phyloP scores from a whole-genome alignment of 768 basidiomycete species.

The Antrodiella citrinella region DNA sequence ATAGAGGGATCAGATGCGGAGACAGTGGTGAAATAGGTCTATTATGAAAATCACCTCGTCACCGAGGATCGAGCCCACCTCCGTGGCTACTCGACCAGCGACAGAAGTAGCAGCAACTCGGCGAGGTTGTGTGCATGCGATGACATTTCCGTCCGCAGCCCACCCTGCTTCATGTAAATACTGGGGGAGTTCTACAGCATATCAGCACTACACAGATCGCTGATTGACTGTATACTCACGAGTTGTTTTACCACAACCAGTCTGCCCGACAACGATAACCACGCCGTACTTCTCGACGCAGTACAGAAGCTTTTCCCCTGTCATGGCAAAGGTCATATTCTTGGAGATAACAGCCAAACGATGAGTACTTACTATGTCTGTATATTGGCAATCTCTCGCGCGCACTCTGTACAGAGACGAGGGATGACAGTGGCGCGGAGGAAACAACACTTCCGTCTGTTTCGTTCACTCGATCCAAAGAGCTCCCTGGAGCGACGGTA shows the following conservation, averaged over 20 bases:
- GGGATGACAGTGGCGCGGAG: conserved; percentile 47
- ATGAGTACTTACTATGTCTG: conserved; percentile 64
- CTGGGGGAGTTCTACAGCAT: conserved; percentile 86
- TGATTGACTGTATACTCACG: conserved; percentile 50
- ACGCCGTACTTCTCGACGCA: conserved; percentile 80
- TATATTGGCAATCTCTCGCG: conserved; percentile 82
- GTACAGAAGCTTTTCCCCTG: conserved; percentile 76
- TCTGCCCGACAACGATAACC: conserved; percentile 87
- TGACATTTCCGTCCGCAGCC: conserved; percentile 73
- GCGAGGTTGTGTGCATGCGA: conserved; percentile 92
- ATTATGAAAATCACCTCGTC: conserved; percentile 65
- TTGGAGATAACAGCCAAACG: background rate
- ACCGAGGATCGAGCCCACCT: conserved; percentile 82
- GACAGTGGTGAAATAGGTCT: background rate
- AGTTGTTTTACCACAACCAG: conserved; percentile 96
- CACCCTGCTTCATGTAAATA: conserved; percentile 92
- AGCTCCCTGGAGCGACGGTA: conserved; percentile 75
- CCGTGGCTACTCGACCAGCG: conserved; percentile 83
- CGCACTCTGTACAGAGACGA: conserved; percentile 63
- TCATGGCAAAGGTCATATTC: background rate
- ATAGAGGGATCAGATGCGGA: too few species aligned
- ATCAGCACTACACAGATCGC: background rate
- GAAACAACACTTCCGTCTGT: conserved; percentile 65
- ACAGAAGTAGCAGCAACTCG: conserved; percentile 96
- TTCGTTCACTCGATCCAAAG: conserved; percentile 76